Evolutionary conservation across 106 monocot genomes (phyloP).

Genomic region (Posidonia australis): DNA sequence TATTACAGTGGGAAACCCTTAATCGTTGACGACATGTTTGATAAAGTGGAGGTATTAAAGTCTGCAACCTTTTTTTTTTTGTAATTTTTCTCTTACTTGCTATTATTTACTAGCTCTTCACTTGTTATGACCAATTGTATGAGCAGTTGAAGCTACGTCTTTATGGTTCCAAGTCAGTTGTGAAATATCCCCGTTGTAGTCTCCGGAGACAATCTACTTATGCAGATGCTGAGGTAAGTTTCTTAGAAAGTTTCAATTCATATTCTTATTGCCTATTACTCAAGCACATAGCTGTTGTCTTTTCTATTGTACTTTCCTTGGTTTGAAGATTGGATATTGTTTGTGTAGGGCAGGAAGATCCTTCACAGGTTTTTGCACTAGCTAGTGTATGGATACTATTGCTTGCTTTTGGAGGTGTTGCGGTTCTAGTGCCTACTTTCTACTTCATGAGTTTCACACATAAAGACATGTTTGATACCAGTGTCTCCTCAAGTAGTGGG

Average conservation of each 20-base stretch:
- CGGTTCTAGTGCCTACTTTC: slow-evolving; percentile 41
- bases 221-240: slow-evolving; percentile 91
- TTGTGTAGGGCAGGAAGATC: slow-evolving; percentile 98
- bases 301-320: slow-evolving; percentile 1
- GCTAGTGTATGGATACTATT: slow-evolving; percentile 72
- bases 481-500: slow-evolving; percentile 15
- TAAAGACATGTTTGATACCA: slow-evolving; percentile 25
- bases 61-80: background rate
- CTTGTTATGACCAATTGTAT: background rate
- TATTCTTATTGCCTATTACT: background rate
- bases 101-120: no score
- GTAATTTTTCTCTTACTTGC: background rate
- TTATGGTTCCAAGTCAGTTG: slow-evolving; percentile 82
- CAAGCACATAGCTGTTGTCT: no score
- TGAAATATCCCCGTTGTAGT: slow-evolving; percentile 96
- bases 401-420: slow-evolving; percentile 44
- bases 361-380: slow-evolving; percentile 74
- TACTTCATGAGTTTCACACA: slow-evolving; percentile 30
- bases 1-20: slow-evolving; percentile 93
- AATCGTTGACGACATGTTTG: slow-evolving; percentile 96
- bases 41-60: slow-evolving; percentile 76
- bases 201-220: slow-evolving; percentile 71
- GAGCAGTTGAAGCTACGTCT: slow-evolving; percentile 72
- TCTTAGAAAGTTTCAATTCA: background rate
- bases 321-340: slow-evolving; percentile 32